These are phyloP conservation scores for Boletus vermiculosoides DNA, from an alignment of 768 basidiomycete species.

Conservation along the genomic window DNA sequence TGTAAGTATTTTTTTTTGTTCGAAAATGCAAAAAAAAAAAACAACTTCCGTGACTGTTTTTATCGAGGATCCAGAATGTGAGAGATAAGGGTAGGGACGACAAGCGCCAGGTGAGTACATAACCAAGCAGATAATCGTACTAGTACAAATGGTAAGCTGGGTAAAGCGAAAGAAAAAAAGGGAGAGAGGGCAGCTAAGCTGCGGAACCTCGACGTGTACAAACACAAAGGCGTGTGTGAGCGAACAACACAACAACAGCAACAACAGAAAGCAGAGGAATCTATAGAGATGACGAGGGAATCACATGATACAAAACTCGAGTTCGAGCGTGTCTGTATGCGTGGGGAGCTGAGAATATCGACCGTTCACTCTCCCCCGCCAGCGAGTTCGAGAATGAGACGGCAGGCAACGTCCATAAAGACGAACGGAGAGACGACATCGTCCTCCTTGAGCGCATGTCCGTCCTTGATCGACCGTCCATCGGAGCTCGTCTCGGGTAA, in stretches of 20 bases:
- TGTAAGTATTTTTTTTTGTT: neutral
- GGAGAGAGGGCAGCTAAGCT: neutral
- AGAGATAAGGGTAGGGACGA: neutral
- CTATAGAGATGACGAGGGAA: conserved; percentile 11
- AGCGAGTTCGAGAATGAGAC: conserved; percentile 91
- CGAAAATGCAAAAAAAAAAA: neutral
- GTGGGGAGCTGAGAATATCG: no score
- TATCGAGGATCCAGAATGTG: neutral
- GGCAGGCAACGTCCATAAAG: conserved; percentile 95
- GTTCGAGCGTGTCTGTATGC: neutral
- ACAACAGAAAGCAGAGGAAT: conserved; percentile 12
- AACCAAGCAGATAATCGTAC: conserved; percentile 17
- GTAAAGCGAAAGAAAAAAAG: neutral
- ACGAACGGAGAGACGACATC: conserved; percentile 84
- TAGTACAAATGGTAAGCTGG: conserved; percentile 20
- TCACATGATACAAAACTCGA: conserved; percentile 8
- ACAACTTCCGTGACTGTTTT: neutral
- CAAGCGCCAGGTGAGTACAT: conserved; percentile 8
- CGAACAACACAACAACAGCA: conserved; percentile 9
- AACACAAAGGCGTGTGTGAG: conserved; percentile 2
- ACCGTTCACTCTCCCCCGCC: conserved; percentile 49
- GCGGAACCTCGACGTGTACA: conserved; percentile 4
- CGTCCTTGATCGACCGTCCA: conserved; percentile 54
- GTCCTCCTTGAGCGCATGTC: conserved; percentile 45
- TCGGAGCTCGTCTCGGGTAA: conserved; percentile 54